Percentiles rank a stretch among this genome's conserved stretches.
Conservation (phyloP, 495 filamentous ascomycete species). For the Annulohypoxylon bovei region DNA sequence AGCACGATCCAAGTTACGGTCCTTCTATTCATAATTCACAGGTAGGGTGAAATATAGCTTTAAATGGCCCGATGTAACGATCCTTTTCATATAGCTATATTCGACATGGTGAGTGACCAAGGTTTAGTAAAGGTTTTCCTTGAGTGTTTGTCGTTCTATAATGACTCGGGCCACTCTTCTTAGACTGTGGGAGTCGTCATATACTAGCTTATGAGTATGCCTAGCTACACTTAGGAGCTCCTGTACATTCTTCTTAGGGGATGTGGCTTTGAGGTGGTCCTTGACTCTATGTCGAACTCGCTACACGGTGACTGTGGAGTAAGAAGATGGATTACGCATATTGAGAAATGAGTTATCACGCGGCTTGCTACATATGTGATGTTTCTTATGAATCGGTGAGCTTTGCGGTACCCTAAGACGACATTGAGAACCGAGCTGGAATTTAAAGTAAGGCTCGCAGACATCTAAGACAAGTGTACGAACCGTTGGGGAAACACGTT, state of each 20-base stretch:
- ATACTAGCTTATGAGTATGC: neutral
- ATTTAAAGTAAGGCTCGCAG: neutral
- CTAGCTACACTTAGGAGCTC: neutral
- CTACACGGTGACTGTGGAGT: neutral
- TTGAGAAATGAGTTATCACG: neutral
- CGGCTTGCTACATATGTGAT: conserved; percentile 7
- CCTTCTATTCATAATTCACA: too few species aligned
- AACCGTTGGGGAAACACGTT: neutral
- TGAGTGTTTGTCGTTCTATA: too few species aligned
- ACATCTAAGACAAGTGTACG: conserved; percentile 1
- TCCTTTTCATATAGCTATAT: too few species aligned
- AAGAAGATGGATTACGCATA: neutral
- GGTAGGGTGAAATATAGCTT: too few species aligned
- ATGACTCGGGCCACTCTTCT: too few species aligned
- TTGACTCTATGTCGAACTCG: neutral
- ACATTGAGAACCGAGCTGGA: neutral
- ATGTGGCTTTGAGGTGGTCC: neutral
- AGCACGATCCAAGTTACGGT: too few species aligned
- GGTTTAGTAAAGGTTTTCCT: too few species aligned
- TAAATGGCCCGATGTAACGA: too few species aligned
- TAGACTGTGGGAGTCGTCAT: too few species aligned
- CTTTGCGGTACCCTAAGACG: neutral
- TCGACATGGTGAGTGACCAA: too few species aligned
- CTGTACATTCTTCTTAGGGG: neutral
- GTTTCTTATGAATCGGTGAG: neutral